These are phyloP conservation scores for Ephemerocybe angulata DNA, from an alignment of 768 basidiomycete species.

Conservation along the genomic window DNA sequence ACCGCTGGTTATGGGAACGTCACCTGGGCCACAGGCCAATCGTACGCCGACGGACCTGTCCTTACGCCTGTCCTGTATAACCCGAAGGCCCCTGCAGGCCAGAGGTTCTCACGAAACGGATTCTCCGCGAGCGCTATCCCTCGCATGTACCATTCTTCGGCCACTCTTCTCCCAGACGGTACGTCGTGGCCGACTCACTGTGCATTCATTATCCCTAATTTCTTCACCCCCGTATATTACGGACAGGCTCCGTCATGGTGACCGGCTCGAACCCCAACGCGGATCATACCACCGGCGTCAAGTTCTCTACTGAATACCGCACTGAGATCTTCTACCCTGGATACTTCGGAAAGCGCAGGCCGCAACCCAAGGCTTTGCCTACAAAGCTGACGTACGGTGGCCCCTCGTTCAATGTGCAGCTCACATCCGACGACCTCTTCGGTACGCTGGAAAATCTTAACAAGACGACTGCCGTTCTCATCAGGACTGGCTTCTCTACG, in stretches of 20 bases:
- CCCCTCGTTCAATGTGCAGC: constrained; percentile 57
- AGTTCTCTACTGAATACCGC: constrained; percentile 57
- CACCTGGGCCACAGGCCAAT: constrained; percentile 52
- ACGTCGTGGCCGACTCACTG: not conserved
- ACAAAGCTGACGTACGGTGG: constrained; percentile 72
- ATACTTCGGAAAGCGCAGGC: constrained; percentile 58
- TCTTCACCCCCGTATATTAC: not conserved
- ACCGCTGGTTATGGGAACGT: constrained; percentile 72
- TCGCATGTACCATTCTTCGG: constrained; percentile 77
- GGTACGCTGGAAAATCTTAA: constrained; percentile 47
- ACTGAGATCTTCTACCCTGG: constrained; percentile 14
- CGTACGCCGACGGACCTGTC: constrained; percentile 67
- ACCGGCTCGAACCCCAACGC: constrained; percentile 79
- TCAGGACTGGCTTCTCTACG: constrained; percentile 72
- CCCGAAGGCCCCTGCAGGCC: constrained; percentile 56
- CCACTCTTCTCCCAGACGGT: constrained; percentile 63
- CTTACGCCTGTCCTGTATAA: constrained; percentile 70
- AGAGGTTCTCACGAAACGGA: constrained; percentile 60
- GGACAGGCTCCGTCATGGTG: constrained; percentile 60
- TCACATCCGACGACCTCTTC: constrained; percentile 50
- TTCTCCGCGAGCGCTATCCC: constrained; percentile 53
- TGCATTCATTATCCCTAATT: not conserved
- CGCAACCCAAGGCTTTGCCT: constrained; percentile 55
- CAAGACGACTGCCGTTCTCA: constrained; percentile 47
- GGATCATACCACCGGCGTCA: constrained; percentile 50